These are phyloP conservation scores for Fragilariopsis cylindrus DNA, from an alignment of 108 stramenopile genomes.

Conservation along the genomic window DNA sequence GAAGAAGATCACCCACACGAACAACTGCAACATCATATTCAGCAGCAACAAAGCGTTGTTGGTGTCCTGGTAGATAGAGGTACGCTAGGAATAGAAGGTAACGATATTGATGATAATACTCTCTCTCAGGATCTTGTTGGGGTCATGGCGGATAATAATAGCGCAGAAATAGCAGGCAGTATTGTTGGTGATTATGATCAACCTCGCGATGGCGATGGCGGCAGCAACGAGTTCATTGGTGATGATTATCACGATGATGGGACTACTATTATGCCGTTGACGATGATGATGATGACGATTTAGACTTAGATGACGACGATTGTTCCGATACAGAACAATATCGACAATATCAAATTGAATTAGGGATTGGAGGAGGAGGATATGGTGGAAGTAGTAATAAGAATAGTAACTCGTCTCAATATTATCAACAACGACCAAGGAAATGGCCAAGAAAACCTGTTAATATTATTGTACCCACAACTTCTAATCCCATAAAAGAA, in stretches of 20 bases:
- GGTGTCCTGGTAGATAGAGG: not conserved
- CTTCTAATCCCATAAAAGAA: no score
- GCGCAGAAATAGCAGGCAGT: not conserved
- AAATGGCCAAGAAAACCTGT: constrained; percentile 8
- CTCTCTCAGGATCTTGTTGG: not conserved
- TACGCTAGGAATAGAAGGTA: no score
- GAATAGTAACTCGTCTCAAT: not conserved
- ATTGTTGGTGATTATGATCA: not conserved
- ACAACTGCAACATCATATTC: not conserved
- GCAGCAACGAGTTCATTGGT: not conserved
- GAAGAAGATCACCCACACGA: not conserved
- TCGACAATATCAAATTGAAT: not conserved
- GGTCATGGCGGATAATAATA: no score
- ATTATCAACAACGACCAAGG: not conserved
- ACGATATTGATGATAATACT: no score
- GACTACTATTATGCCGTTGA: not conserved
- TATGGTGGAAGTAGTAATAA: no score
- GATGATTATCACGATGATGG: not conserved
- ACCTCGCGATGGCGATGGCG: not conserved
- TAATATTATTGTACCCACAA: no score
- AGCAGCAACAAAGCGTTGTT: not conserved
- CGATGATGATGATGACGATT: not conserved
- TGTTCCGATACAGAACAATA: constrained; percentile 6
- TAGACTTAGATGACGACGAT: not conserved
- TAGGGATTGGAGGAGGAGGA: no score